Conservation (phyloP, 1,284 basidiomycete species). For the Microbotryum silenes-acaulis region DNA sequence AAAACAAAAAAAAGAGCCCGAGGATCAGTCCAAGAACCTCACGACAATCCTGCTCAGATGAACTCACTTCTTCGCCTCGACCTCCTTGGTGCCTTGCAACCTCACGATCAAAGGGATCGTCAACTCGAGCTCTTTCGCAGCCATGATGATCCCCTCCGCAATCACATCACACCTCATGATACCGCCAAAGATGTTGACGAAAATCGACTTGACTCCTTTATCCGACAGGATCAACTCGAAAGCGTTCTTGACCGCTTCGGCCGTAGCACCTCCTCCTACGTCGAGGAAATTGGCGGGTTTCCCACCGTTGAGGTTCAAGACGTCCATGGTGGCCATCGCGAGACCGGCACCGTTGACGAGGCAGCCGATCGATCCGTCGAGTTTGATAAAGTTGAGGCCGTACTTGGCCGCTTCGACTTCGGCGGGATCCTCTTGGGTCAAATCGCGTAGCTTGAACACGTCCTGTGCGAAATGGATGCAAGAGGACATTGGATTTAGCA, state of each 20-base stretch:
- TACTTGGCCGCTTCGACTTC: slow-evolving; percentile 69
- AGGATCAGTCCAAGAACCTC: not conserved
- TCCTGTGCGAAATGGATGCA: slow-evolving; percentile 44
- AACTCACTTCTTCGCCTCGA: slow-evolving; percentile 78
- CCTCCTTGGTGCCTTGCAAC: slow-evolving; percentile 93
- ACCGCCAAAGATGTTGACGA: slow-evolving; percentile 65
- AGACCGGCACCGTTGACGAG: slow-evolving; percentile 98
- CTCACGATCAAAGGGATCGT: slow-evolving; percentile 85
- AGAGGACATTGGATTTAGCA: not conserved
- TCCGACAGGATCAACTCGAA: slow-evolving; percentile 91
- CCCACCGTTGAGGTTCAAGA: slow-evolving; percentile 87
- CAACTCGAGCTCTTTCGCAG: slow-evolving; percentile 82
- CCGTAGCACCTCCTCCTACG: slow-evolving; percentile 91
- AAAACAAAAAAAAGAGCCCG: slow-evolving; percentile 1
- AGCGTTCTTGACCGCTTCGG: slow-evolving; percentile 97
- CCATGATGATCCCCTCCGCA: slow-evolving; percentile 82
- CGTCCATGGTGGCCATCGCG: slow-evolving; percentile 99
- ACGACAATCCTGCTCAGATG: no score
- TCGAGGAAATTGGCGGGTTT: slow-evolving; percentile 98
- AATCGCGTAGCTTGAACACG: slow-evolving; percentile 81
- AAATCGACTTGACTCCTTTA: slow-evolving; percentile 92
- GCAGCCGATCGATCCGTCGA: slow-evolving; percentile 96
- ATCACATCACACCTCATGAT: slow-evolving; percentile 83
- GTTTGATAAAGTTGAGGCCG: slow-evolving; percentile 97
- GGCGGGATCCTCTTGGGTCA: slow-evolving; percentile 90